A percentile compares a stretch with the other conserved stretches of the same genome.
Evolutionary conservation across 768 basidiomycete genomes (phyloP).

Genomic region (Trametes cinnabarina): DNA sequence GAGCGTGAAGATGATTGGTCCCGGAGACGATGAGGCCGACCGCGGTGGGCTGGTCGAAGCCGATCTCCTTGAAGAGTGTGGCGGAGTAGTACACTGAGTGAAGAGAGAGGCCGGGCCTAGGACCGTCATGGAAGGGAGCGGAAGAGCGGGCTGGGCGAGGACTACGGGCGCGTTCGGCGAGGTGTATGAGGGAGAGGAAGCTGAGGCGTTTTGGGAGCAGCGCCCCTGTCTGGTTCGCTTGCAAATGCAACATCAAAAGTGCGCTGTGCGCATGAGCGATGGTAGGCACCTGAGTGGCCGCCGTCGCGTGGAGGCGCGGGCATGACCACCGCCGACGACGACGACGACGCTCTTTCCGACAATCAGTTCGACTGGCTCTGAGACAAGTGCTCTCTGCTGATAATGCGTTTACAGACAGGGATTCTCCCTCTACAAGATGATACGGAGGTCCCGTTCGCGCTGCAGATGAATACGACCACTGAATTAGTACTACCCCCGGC

Average conservation of each 20-base stretch:
- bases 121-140: background rate
- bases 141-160: no score
- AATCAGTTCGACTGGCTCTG: no score
- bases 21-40: constrained; percentile 77
- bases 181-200: constrained; percentile 18
- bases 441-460: no score
- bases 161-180: constrained; percentile 35
- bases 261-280: no score
- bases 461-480: background rate
- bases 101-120: constrained; percentile 24
- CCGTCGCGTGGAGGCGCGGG: no score
- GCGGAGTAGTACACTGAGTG: no score
- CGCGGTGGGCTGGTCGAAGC: constrained; percentile 79
- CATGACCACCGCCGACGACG: no score
- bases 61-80: constrained; percentile 76
- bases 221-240: no score
- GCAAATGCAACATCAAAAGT: background rate
- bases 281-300: no score
- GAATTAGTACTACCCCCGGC: no score
- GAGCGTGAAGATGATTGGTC: constrained; percentile 76
- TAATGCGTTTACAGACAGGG: constrained; percentile 19
- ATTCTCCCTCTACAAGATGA: constrained; percentile 29
- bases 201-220: background rate
- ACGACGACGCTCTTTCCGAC: no score
- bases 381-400: no score